phyloP scores from a whole-genome alignment of 2,329 filamentous ascomycete species.

The Claviceps sp. region DNA sequence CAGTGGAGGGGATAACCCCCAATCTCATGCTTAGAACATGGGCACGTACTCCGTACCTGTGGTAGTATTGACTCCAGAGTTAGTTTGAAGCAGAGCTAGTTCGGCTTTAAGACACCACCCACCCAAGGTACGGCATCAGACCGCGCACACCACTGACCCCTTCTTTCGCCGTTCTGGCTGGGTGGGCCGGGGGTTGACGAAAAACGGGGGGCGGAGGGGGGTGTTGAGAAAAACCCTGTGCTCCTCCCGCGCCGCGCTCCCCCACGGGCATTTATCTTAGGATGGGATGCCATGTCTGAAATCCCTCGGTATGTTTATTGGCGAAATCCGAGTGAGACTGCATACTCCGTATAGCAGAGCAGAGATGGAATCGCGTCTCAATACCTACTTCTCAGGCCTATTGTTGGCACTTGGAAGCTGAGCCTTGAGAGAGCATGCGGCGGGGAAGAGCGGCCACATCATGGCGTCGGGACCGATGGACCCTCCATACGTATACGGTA shows the following conservation, averaged over 20 bases:
- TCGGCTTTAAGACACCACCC: slow-evolving; percentile 1
- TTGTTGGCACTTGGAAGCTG: neutral
- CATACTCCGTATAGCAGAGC: neutral
- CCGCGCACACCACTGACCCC: neutral
- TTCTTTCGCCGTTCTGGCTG: neutral
- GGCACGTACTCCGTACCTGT: slow-evolving; percentile 2
- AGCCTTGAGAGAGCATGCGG: neutral
- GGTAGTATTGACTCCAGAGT: neutral
- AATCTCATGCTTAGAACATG: slow-evolving; percentile 3
- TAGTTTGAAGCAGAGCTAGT: slow-evolving; percentile 3
- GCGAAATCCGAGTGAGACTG: neutral
- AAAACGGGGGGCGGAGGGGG: neutral
- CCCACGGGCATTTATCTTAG: neutral
- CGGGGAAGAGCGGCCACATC: neutral
- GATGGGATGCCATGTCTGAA: neutral
- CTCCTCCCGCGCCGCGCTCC: neutral
- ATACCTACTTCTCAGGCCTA: neutral
- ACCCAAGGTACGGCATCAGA: slow-evolving; percentile 1
- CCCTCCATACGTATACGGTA: too few species aligned
- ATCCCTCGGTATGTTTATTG: neutral
- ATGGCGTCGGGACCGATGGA: neutral
- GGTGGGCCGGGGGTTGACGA: neutral
- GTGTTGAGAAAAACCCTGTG: neutral
- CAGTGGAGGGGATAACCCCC: slow-evolving; percentile 6
- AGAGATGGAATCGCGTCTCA: neutral